Evolutionary conservation across 257 asterid species (phyloP), one percentile per base, ranked within the genome.

Genomic region (Thymus mandschuricus): DNA sequence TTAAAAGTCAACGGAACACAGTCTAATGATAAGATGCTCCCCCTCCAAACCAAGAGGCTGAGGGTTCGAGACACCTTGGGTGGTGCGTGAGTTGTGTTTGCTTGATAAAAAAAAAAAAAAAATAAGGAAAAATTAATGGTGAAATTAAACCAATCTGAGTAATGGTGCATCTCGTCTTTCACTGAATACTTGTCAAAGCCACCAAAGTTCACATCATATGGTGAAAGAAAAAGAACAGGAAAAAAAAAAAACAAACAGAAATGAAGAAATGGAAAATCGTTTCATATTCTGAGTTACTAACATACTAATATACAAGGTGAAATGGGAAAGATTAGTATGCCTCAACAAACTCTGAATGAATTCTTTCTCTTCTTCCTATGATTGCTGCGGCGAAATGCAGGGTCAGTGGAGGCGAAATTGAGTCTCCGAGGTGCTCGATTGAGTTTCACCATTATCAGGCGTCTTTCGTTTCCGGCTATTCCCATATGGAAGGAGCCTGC

Each of bases 401-500:
- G 71, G 56, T 69, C 73, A 73, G 13, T 1, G 52, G 31, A 73
- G 73, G n/a, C 38, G 55, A 49, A 62, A 58, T 7, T 51, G 75
- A 64, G 74, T 66, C 51, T 75, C 80, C 0, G 78, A 72, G 28
- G 76, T 72, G 82, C 77, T 76, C 60, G 81, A 79, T 31, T 64
- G 81, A 28, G 77, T 82, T 68, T 77, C 88, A 57, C 64, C 85
- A 5, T 38, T 38, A 38, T 80, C 91, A 0, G 76, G 66, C 5
- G 76, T 57, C 86, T 78, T 76, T 78, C 87, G 71, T 71, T 87
- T 86, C 29, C 57, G 50, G 64, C 54, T 27, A 52, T 55, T 60
- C 49, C 76, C 83, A 13, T 66, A 45, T 3, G 97, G 83, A 11
- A 77, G 83, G 13, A 77, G 92, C 86, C 97, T 91, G 70, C 41